Conservation (phyloP, 768 basidiomycete genomes). For the Exsudoporus frostii region DNA sequence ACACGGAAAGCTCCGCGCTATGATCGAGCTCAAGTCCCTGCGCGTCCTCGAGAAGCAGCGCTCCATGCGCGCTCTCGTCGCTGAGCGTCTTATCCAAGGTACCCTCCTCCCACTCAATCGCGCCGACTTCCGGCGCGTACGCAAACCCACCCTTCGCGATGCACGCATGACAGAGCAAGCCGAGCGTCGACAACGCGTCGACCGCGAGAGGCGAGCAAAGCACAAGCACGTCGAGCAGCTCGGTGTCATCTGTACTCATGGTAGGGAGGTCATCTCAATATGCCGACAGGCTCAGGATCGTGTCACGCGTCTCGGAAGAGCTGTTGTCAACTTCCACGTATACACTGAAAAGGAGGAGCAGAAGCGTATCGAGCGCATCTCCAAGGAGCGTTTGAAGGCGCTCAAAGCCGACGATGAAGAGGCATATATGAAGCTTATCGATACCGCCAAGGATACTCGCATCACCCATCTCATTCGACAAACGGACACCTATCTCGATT, state of each 20-base stretch:
- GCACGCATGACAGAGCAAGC: conserved; percentile 85
- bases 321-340: conserved; percentile 79
- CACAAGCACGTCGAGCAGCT: conserved; percentile 96
- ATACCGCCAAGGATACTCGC: conserved; percentile 98
- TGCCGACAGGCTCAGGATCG: conserved; percentile 68
- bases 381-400: conserved; percentile 97
- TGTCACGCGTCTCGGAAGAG: conserved; percentile 59
- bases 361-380: conserved; percentile 91
- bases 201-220: conserved; percentile 92
- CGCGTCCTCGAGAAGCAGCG: conserved; percentile 89
- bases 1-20: conserved; percentile 80
- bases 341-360: conserved; percentile 97
- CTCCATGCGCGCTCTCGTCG: conserved; percentile 77
- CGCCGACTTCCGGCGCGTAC: conserved; percentile 80
- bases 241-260: conserved; percentile 79
- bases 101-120: conserved; percentile 89
- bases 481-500: conserved; percentile 93
- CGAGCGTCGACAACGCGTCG: conserved; percentile 87
- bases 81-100: conserved; percentile 84
- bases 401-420: conserved; percentile 98
- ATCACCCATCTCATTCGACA: conserved; percentile 94
- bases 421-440: conserved; percentile 98
- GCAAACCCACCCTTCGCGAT: conserved; percentile 85
- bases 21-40: conserved; percentile 92
- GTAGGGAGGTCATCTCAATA: conserved; percentile 64